phyloP scores from a whole-genome alignment of 2,329 filamentous ascomycete species.

The Colletotrichum sp. region DNA sequence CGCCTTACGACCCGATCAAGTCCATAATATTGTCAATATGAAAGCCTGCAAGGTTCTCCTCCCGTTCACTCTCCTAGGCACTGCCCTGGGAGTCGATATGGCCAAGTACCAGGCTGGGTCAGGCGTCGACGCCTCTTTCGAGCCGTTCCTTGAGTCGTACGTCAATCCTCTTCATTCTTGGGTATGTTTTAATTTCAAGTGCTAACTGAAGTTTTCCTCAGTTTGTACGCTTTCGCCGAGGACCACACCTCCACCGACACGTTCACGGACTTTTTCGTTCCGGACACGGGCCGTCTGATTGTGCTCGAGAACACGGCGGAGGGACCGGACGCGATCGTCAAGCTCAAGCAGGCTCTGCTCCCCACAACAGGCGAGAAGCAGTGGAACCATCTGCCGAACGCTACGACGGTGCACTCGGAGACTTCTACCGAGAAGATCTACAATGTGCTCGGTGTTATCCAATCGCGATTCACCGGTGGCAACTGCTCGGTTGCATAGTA shows the following conservation, averaged over 20 bases:
- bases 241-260: not conserved
- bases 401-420: not conserved
- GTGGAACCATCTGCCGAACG: slow-evolving; percentile 10
- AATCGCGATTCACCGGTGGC: not conserved
- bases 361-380: slow-evolving; percentile 1
- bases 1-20: not conserved
- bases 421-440: not conserved
- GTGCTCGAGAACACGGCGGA: not conserved
- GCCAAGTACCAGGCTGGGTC: not conserved
- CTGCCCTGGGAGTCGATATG: not conserved
- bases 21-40: not conserved
- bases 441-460: not conserved
- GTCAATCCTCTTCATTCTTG: not conserved
- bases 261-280: slow-evolving; percentile 8
- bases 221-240: slow-evolving; percentile 3
- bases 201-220: not conserved
- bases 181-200: not conserved
- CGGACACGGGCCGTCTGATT: not conserved
- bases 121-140: not conserved
- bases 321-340: not conserved
- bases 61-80: not conserved
- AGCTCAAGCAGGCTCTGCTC: slow-evolving; percentile 5
- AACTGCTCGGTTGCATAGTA: slow-evolving; percentile 9
- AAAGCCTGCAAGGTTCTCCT: not conserved
- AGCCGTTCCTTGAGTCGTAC: slow-evolving; percentile 4